Percentiles rank a stretch among this genome's conserved stretches.
Conservation (phyloP, 2,329 filamentous ascomycete species). For the Epichloe brachyelytri region DNA sequence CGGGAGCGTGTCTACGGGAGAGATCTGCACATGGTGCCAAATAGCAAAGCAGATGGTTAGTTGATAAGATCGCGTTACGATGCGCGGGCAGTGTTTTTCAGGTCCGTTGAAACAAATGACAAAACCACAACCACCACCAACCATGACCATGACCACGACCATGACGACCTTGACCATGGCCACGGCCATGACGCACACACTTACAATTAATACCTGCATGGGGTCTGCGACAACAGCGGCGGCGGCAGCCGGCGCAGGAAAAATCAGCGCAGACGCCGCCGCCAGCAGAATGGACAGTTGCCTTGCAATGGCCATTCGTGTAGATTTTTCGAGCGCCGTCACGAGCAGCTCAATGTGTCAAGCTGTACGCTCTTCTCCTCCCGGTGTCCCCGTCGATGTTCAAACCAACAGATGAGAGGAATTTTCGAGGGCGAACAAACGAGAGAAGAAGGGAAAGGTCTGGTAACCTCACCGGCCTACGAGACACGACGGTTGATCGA, state of each 20-base stretch:
- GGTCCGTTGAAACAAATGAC: not conserved
- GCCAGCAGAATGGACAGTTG: slow-evolving; percentile 9
- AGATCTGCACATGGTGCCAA: not conserved
- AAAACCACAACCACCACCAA: not conserved
- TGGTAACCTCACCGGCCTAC: too few relatives aligned
- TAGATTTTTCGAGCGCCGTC: not conserved
- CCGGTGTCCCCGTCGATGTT: not conserved
- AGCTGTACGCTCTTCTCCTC: not conserved
- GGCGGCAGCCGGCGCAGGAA: not conserved
- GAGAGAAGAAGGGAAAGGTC: too few relatives aligned
- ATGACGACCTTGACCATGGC: not conserved
- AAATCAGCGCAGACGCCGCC: slow-evolving; percentile 4
- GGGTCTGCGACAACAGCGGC: slow-evolving; percentile 4
- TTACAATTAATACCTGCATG: slow-evolving; percentile 6
- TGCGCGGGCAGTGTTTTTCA: too few relatives aligned
- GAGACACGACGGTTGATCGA: too few relatives aligned
- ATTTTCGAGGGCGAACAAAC: too few relatives aligned
- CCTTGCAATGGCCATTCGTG: slow-evolving; percentile 4
- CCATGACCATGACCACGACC: too few relatives aligned
- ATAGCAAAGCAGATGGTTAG: too few relatives aligned
- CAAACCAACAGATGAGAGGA: too few relatives aligned
- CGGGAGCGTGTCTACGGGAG: not conserved
- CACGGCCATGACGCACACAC: not conserved
- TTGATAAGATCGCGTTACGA: too few relatives aligned
- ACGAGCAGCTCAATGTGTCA: not conserved